Evolutionary conservation across 2,329 filamentous ascomycete species (phyloP), one percentile per base, ranked within the genome.

Genomic region (Stagonosporopsis rhizophila): DNA sequence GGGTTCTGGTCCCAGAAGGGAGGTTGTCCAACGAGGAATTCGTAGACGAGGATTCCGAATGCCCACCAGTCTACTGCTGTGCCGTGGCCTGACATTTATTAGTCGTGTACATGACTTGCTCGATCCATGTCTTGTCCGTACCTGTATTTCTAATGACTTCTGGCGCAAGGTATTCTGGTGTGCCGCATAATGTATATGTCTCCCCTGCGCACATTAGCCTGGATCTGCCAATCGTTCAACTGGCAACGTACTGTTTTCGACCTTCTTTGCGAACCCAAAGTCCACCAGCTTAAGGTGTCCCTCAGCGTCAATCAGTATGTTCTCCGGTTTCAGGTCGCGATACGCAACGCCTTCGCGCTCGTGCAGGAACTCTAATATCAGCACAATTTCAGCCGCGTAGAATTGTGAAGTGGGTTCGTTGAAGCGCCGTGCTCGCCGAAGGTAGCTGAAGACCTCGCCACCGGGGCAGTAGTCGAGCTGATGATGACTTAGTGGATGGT

Each of bases 1-100:
- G 90, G 90, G 63, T 92, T 94, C 62, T 91, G 87, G 70, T 93
- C 88, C 89, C 90, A 95, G 72, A 94, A 95, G 0, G 91, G 91
- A 14, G 91, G 91, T 70, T 93, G 92, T 25, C 91, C 91, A 9
- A 91, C 92, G 44, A 94, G 79, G 71, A 94, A 94, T 72, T 95
- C 91, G 75, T 92, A 94, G 56, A 94, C 87, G 53, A 95, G 77
- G 64, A 94, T 92, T 23, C 91, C 91, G 64, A 95, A 81, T 0
- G 91, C 90, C 91, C 91, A 94, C 90, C 90, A 94, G 79, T 94
- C 90, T 32, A 94, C 90, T 14, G 90, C 89, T 42, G 84, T 82
- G 49, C 86, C 85, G 66, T 89, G 86, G 20, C 86, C 84, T 74
- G 75, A 7, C 2, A n/a, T 8, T 2, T 14, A 17, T 44, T 15